Evolutionary conservation across 306 rosid genomes (phyloP), one percentile per base, ranked within the genome.

Genomic region (Sindora glabra): DNA sequence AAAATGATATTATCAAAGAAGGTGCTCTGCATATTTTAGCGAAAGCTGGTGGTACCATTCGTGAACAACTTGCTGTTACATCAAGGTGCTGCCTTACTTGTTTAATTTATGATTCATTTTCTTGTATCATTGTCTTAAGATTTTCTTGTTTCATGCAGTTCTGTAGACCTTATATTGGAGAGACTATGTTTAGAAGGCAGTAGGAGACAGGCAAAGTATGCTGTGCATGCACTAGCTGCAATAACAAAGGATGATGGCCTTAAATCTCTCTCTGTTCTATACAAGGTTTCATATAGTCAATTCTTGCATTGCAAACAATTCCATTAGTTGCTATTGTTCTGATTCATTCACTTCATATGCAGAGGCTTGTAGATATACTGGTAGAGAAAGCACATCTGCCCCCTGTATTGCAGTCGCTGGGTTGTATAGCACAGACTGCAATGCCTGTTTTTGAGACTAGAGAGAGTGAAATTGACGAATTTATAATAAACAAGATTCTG

Each of bases 361-460:
- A 94, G 99, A 82, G 80, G 75, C 99, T 94, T 75, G 99, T 94
- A 64, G 87, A 79, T 74, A 71, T 84, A 87, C 85, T 89, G 70
- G 95, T 86, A 63, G 90, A 89, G 70, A 82, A 77, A 77, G 61
- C 80, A 49, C 87, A 89, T 69, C 79, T 94, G 55, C 97, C 99
- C 77, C 84, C 94, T 27, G 86, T 94, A 49, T 90, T 94, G 19
- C 99, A 94, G 75, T 94, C 99, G 29, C 74, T 94, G 58, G 99
- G 99, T 67, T 94, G 99, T 59, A 89, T 89, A 66, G 99, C 99
- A 6, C 77, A 94, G 86, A 84, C 84, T 32, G 97, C 99, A 51
- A 94, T 94, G 95, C 87, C 99, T 56, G 83, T 94, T 70, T 94
- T 84, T 52, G 99, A 86, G 81, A 94, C 99, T 49, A 86, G 99